These are phyloP conservation scores for Pyrenophora graminea DNA, from an alignment of 2,329 filamentous ascomycete species.

Conservation along the genomic window DNA sequence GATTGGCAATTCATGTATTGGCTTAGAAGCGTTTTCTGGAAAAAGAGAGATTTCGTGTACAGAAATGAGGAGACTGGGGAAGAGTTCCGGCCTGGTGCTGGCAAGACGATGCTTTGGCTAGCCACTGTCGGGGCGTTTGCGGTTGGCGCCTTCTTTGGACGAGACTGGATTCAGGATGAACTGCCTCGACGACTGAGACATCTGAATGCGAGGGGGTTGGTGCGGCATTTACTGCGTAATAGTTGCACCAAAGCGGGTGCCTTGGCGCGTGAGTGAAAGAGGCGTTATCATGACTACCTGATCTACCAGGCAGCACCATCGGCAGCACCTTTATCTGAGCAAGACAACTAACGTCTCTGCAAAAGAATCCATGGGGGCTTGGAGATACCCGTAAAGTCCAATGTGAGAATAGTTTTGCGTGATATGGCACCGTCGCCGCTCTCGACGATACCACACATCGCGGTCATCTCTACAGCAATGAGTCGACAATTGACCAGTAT, in stretches of 20 bases:
- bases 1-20: conserved; percentile 58
- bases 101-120: conserved; percentile 12
- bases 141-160: conserved; percentile 18
- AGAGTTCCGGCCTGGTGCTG: conserved; percentile 21
- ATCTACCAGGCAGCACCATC: neutral
- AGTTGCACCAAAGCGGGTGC: neutral
- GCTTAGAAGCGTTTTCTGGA: conserved; percentile 53
- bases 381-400: too few species aligned
- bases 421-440: neutral
- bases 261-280: neutral
- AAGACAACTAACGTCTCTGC: neutral
- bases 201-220: conserved; percentile 7
- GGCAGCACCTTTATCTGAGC: neutral
- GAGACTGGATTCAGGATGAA: conserved; percentile 22
- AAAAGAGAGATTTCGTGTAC: conserved; percentile 47
- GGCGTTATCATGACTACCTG: too few species aligned
- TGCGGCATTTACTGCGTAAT: conserved; percentile 6
- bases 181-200: conserved; percentile 14
- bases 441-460: neutral
- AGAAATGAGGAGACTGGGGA: conserved; percentile 24
- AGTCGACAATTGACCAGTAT: neutral
- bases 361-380: too few species aligned
- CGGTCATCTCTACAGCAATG: neutral
- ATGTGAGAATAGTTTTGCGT: neutral
- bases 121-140: conserved; percentile 14